Evolutionary conservation across 139 green algal genomes (phyloP), one percentile per base, ranked within the genome.

Genomic region (Picochlorum sp.): DNA sequence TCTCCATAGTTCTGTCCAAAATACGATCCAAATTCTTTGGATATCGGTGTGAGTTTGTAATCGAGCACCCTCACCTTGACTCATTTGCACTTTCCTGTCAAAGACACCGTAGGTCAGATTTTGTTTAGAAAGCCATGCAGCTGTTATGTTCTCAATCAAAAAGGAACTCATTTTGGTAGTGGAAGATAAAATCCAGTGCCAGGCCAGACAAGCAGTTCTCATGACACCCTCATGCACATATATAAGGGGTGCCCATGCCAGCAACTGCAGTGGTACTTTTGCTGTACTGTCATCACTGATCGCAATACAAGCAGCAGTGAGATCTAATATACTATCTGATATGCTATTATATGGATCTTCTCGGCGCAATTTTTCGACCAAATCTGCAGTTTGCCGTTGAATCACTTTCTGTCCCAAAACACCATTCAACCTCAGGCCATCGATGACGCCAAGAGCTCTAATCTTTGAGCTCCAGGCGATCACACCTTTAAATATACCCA

Each of bases 181-280:
- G 16, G 80, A 71, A 18, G 54, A 49, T 18, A 87, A 46, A 32
- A 66, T 68, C 87, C 85, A 87, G n/a, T 68, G 69, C 79, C 80
- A 88, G 6, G 76, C 69, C 63, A 85, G 74, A 13, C 62, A 50
- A 0, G 20, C 45, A 58, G 68, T 65, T 18, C 15, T 15, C 77
- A 91, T 76, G 20, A 80, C 61, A 15, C 68, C 73, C 2, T 68
- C 65, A 11, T 45, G 68, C 56, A 84, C 79, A 50, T 62, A 60
- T n/a, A 69, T 41, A 21, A 59, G 64, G 9, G 74, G 71, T 49
- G 73, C 59, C 70, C 71, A 81, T 62, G 46, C 64, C 38, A 86
- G 65, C 37, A 76, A 61, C 49, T 62, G 62, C 46, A 82, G 62
- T 51, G 77, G 54, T 38, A 64, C 23, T 14, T n/a, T 62, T 14